phyloP scores from a whole-genome alignment of 2,329 filamentous ascomycete genomes.

The Fusarium luffae region DNA sequence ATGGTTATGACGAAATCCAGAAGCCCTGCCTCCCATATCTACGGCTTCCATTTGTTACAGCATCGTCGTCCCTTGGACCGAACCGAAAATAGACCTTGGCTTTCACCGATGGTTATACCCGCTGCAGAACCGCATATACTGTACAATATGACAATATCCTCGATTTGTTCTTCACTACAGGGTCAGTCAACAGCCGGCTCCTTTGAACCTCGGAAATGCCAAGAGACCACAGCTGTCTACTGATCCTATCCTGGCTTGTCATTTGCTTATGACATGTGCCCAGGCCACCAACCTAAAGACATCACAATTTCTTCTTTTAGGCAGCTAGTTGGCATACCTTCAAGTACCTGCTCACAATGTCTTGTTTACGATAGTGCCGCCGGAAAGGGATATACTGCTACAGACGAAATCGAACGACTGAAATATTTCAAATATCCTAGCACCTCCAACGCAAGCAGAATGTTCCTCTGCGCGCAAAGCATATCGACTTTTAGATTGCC shows the following conservation, averaged over 20 bases:
- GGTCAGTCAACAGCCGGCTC: constrained; percentile 29
- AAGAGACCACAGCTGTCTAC: constrained; percentile 13
- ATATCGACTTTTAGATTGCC: background rate
- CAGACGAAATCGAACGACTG: background rate
- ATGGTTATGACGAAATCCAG: constrained; percentile 36
- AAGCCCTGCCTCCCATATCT: constrained; percentile 9
- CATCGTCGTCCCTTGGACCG: constrained; percentile 44
- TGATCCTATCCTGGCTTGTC: constrained; percentile 11
- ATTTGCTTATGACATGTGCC: constrained; percentile 18
- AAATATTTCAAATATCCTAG: background rate
- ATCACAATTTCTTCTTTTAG: constrained; percentile 8
- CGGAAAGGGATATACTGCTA: background rate
- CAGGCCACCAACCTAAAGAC: constrained; percentile 2
- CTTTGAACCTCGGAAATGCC: constrained; percentile 44
- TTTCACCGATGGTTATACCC: constrained; percentile 17
- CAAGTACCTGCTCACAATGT: background rate
- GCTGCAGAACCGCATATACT: background rate
- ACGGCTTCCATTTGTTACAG: constrained; percentile 13
- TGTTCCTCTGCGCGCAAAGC: background rate
- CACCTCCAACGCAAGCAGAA: background rate
- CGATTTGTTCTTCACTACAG: background rate
- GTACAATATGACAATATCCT: background rate
- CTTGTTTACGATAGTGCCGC: background rate
- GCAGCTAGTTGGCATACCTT: background rate
- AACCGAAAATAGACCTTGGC: constrained; percentile 42